Evolutionary conservation across 495 filamentous ascomycete genomes (phyloP), one percentile per base, ranked within the genome.

Genomic region (Bathelium albidoporum): DNA sequence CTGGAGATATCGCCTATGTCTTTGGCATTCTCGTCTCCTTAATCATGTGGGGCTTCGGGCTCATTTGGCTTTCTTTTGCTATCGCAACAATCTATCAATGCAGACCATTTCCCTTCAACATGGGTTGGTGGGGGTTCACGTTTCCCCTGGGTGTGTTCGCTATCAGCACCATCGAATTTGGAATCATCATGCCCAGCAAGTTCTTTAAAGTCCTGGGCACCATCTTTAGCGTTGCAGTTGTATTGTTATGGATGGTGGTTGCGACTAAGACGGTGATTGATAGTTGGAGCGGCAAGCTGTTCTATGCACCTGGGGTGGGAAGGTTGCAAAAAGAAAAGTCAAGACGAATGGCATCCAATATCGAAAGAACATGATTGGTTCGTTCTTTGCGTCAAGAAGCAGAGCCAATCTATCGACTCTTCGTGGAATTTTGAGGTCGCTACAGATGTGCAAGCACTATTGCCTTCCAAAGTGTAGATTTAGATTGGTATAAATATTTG

Each of bases 41-140:
- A 7, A 77, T 86, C 28, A 73, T 88, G 65, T 87, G 84, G 85
- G 77, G 79, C 0, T 85, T 84, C 66, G 84, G 73, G 0, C 71
- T 87, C 1, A 76, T 85, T 0, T 88, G 85, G 85, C 74, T 87
- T 1, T 80, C 82, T 61, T 82, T 87, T 61, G 86, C 84, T 5
- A 69, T 78, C 32, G 73, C 77, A 0, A 60, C 72, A 12, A 74
- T 74, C 59, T 70, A 71, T 39, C 69, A 70, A 41, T 65, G 62
- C 1, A 26, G 66, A 29, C 68, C 68, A 0, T 70, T 75, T 49
- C 71, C 72, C 0, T 76, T 76, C 60, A 76, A 74, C 62, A 74
- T 74, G 70, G 73, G 73, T 0, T 74, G 72, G 71, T 76, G 73
- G 73, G 72, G 71, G 3, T 76, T 74, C 59, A 74, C 72, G 7